phyloP scores from a whole-genome alignment of 352 stramenopile species.

The Phytophthora tentaculata region DNA sequence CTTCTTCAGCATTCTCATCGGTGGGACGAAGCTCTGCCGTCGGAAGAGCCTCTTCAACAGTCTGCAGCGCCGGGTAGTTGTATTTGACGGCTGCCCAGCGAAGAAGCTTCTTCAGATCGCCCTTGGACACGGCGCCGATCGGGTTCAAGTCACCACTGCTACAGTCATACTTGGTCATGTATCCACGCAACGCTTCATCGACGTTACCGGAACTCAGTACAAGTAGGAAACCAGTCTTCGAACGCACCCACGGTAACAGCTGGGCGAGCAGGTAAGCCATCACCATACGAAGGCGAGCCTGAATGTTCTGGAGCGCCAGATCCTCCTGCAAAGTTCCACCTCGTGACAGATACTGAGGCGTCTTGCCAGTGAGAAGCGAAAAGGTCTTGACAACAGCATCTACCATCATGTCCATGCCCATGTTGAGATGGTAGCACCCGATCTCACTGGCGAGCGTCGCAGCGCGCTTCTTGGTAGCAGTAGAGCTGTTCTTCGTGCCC shows the following conservation, averaged over 20 bases:
- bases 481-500: conserved; percentile 96
- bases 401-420: conserved; percentile 97
- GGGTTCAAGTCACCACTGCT: conserved; percentile 98
- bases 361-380: conserved; percentile 85
- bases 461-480: conserved; percentile 91
- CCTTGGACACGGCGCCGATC: conserved; percentile 96
- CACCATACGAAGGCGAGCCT: conserved; percentile 98
- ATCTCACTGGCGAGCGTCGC: conserved; percentile 91
- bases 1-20: conserved; percentile 60
- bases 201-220: conserved; percentile 98
- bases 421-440: conserved; percentile 95
- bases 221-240: conserved; percentile 95
- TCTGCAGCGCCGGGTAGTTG: conserved; percentile 90
- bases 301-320: conserved; percentile 99
- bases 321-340: conserved; percentile 95
- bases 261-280: conserved; percentile 98
- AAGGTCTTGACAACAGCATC: conserved; percentile 86
- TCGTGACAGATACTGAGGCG: conserved; percentile 86
- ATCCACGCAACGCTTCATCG: conserved; percentile 97
- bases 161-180: conserved; percentile 99
- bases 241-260: conserved; percentile 97
- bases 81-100: conserved; percentile 91
- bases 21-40: conserved; percentile 97
- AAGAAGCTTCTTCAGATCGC: conserved; percentile 98
- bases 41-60: conserved; percentile 94